Evolutionary conservation across 257 asterid species (phyloP).

Genomic region (Solanum chilense): DNA sequence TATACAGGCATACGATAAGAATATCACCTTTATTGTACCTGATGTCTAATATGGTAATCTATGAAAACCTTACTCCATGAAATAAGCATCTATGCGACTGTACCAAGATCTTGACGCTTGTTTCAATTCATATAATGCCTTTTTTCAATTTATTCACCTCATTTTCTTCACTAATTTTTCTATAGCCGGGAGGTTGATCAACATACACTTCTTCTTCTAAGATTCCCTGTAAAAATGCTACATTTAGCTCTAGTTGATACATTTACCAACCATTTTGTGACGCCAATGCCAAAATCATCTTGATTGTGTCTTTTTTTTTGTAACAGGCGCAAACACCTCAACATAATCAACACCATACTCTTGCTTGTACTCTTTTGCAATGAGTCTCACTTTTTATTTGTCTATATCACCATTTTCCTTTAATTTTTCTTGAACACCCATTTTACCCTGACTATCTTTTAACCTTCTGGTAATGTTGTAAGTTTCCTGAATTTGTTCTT

Average conservation of each 20-base stretch:
- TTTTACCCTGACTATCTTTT: too few relatives aligned
- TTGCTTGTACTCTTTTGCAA: background rate
- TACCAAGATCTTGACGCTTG: background rate
- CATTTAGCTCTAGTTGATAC: too few relatives aligned
- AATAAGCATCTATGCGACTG: background rate
- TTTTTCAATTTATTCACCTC: too few relatives aligned
- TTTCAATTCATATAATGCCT: too few relatives aligned
- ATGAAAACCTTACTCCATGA: background rate
- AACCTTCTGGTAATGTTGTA: background rate
- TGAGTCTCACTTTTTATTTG: background rate
- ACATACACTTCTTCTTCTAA: too few relatives aligned
- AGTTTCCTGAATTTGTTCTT: background rate
- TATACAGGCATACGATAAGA: background rate
- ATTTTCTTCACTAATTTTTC: too few relatives aligned
- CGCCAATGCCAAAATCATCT: too few relatives aligned
- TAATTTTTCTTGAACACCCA: background rate
- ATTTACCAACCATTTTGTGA: too few relatives aligned
- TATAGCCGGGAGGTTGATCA: too few relatives aligned
- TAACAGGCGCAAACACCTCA: too few relatives aligned
- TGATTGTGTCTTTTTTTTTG: too few relatives aligned
- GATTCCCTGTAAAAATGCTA: too few relatives aligned
- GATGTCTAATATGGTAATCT: background rate
- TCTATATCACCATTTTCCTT: background rate
- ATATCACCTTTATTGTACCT: background rate
- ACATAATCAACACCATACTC: background rate